These are phyloP conservation scores for Actinomortierella ambigua DNA, from an alignment of 371 early-diverging fungal species.

Conservation along the genomic window DNA sequence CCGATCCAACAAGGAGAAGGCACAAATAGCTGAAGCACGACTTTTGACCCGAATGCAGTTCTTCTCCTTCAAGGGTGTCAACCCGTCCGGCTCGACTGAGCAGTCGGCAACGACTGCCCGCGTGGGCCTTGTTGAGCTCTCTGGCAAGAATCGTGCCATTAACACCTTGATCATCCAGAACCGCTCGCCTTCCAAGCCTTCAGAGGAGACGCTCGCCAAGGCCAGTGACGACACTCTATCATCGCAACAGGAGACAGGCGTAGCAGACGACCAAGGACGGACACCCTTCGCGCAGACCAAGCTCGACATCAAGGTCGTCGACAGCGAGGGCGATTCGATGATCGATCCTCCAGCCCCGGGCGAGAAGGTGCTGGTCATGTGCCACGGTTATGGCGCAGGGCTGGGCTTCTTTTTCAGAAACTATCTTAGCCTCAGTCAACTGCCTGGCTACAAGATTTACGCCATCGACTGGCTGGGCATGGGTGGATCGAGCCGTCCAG, in stretches of 20 bases:
- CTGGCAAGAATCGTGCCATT: slow-evolving; percentile 43
- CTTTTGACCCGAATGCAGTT: slow-evolving; percentile 47
- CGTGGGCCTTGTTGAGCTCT: slow-evolving; percentile 53
- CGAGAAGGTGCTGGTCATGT: slow-evolving; percentile 71
- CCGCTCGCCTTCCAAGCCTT: slow-evolving; percentile 13
- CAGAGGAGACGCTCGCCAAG: no score
- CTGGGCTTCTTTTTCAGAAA: slow-evolving; percentile 91
- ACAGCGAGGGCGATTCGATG: slow-evolving; percentile 29
- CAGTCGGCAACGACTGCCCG: slow-evolving; percentile 45
- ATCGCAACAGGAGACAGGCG: slow-evolving; percentile 22
- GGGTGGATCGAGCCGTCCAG: slow-evolving; percentile 82
- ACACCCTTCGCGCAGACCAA: slow-evolving; percentile 44
- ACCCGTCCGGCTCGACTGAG: slow-evolving; percentile 28
- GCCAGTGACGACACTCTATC: slow-evolving; percentile 42
- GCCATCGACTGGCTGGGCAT: slow-evolving; percentile 92
- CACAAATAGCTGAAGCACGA: slow-evolving; percentile 39
- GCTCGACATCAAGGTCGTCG: slow-evolving; percentile 31
- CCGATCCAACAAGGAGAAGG: slow-evolving; percentile 36
- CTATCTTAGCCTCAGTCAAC: slow-evolving; percentile 68
- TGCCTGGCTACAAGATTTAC: slow-evolving; percentile 73
- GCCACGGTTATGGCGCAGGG: slow-evolving; percentile 94
- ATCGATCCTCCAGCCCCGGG: slow-evolving; percentile 39
- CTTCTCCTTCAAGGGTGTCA: slow-evolving; percentile 40
- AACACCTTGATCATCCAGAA: slow-evolving; percentile 52
- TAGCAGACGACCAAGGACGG: slow-evolving; percentile 43